Conservation (phyloP, 169 alveolate genomes). For the Plasmodium gaboni region DNA sequence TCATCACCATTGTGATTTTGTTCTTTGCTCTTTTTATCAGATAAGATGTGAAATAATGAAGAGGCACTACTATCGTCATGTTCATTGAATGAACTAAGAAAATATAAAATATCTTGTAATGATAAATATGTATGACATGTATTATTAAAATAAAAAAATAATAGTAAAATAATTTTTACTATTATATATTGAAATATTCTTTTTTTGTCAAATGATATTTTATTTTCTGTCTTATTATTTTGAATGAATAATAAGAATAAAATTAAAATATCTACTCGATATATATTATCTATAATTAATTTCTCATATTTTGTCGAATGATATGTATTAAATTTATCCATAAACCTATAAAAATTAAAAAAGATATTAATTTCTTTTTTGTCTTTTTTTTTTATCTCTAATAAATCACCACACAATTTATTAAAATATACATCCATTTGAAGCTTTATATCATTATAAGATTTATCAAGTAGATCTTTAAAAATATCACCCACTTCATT, state of each 20-base stretch:
- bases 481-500: background rate
- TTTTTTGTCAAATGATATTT: no score
- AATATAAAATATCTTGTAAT: no score
- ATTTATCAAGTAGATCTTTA: constrained; percentile 1
- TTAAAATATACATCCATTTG: constrained; percentile 15
- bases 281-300: constrained; percentile 24
- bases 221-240: background rate
- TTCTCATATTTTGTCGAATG: background rate
- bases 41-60: no score
- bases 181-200: no score
- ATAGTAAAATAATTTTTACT: no score
- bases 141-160: no score
- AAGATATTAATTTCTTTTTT: constrained; percentile 17
- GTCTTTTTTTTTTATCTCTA: constrained; percentile 1
- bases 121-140: no score
- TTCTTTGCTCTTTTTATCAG: no score
- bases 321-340: constrained; percentile 19
- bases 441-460: background rate
- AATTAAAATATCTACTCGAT: constrained; percentile 12
- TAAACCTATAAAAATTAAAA: constrained; percentile 25
- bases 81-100: no score
- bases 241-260: background rate
- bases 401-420: constrained; percentile 5
- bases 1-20: no score
- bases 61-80: no score